These are phyloP conservation scores for Lepidium sativum DNA, from an alignment of 345 rosid species.

Conservation along the genomic window DNA sequence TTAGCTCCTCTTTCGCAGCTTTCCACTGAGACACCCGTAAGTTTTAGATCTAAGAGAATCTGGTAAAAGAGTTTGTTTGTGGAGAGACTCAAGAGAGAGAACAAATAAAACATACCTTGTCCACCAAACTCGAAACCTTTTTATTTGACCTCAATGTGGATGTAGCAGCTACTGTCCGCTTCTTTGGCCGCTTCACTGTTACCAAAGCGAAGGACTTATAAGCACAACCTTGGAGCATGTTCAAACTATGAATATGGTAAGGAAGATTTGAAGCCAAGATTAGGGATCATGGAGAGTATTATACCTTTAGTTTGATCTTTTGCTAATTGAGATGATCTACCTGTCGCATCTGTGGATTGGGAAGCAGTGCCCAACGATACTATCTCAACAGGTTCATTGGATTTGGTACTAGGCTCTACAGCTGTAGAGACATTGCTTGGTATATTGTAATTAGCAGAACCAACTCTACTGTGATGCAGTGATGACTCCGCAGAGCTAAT, in stretches of 20 bases:
- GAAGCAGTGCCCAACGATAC: constrained; percentile 32
- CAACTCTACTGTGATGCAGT: constrained; percentile 33
- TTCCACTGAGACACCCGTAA: constrained; percentile 57
- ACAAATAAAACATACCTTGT: constrained; percentile 50
- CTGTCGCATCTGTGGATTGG: constrained; percentile 21
- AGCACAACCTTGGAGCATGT: neutral
- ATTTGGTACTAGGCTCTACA: constrained; percentile 24
- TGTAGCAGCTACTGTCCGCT: constrained; percentile 59
- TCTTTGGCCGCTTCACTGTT: constrained; percentile 63
- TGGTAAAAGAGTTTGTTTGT: neutral
- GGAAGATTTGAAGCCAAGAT: neutral
- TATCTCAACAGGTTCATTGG: constrained; percentile 23
- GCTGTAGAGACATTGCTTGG: constrained; percentile 21
- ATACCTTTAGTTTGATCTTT: constrained; percentile 78
- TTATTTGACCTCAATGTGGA: constrained; percentile 83
- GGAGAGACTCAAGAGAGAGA: neutral
- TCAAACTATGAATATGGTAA: neutral
- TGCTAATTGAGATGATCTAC: constrained; percentile 30
- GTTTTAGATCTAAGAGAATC: neutral
- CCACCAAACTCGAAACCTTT: constrained; percentile 91
- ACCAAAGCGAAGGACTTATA: constrained; percentile 4
- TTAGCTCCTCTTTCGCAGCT: constrained; percentile 94
- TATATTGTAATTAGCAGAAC: constrained; percentile 27
- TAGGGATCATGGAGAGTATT: neutral
- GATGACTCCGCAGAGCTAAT: constrained; percentile 35